Base-by-base conservation (phyloP, 495 filamentous ascomycete species). In the Pyrenula aspistea region DNA sequence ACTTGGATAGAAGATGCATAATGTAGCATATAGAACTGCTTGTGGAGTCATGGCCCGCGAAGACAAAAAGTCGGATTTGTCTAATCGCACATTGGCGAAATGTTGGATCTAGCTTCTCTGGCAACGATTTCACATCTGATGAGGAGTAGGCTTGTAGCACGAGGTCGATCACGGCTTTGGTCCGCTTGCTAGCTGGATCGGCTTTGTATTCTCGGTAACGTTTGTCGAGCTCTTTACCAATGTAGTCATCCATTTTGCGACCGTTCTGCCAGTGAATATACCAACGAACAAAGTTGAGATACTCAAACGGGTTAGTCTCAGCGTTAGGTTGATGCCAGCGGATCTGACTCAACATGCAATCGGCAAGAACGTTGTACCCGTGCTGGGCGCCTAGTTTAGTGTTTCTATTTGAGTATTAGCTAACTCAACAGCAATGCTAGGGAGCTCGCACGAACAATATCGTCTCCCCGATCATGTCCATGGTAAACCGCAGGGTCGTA, bases 1-100 rank as follows among this genome's bases (percentile, higher is more conserved):
- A 60, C 12, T 69, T 61, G 0, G 68, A 68, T 2, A 84, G 71
- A 25, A 78, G 67, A 60, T 80, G 71, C 52, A 73, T 73, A 2
- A 60, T 55, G 53, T 66, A 68, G 51, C 56, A 53, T 19, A 74
- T 56, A 0, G 64, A 67, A 24, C 63, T 66, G 59, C 73, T 70
- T 51, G 69, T 70, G 22, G 69, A 68, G 51, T 71, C 67, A 54
- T 67, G 66, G n/a, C 67, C 66, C 10, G 61, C 63, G 42, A 77
- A 64, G 24, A 69, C 57, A 58, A 70, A 73, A 10, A 58, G 53
- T n/a, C 53, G 51, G 3, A 67, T 66, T 56, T 70, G 65, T 22
- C 58, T 48, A 49, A 66, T 56, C 23, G 62, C 61, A 49, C 62
- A 65, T 59, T 66, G 65, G 60, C 55, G 64, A 64, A 65, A 63